phyloP scores from a whole-genome alignment of 495 filamentous ascomycete species.

The Acidomyces sp. region DNA sequence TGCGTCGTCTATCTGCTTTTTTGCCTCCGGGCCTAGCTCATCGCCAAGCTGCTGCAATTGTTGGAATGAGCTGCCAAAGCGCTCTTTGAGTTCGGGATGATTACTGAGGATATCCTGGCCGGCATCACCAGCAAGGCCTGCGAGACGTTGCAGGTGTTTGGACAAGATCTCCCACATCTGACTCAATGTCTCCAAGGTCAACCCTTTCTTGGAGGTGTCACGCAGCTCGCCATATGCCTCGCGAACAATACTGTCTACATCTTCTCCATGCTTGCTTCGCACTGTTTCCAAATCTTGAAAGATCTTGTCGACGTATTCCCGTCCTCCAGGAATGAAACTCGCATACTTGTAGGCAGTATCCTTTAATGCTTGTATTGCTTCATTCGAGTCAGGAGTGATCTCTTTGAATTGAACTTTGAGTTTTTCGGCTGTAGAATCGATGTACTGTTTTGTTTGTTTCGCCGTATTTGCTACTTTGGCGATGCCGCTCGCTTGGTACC shows the following conservation, averaged over 20 bases:
- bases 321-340: slow-evolving; percentile 52
- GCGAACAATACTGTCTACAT: slow-evolving; percentile 47
- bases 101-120: slow-evolving; percentile 47
- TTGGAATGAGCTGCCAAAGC: slow-evolving; percentile 47
- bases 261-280: slow-evolving; percentile 42
- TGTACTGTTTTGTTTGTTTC: slow-evolving; percentile 39
- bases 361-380: slow-evolving; percentile 44
- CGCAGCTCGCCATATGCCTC: slow-evolving; percentile 48
- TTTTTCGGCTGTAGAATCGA: slow-evolving; percentile 35
- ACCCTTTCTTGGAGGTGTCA: slow-evolving; percentile 36
- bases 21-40: slow-evolving; percentile 51
- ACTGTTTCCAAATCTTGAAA: slow-evolving; percentile 53
- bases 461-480: slow-evolving; percentile 39
- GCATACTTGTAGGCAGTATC: slow-evolving; percentile 47
- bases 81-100: slow-evolving; percentile 53
- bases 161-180: slow-evolving; percentile 41
- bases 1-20: slow-evolving; percentile 54
- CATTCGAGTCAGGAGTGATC: slow-evolving; percentile 43
- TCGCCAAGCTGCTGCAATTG: slow-evolving; percentile 52
- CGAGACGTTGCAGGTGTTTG: slow-evolving; percentile 38
- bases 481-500: slow-evolving; percentile 47
- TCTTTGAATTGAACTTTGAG: slow-evolving; percentile 34
- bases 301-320: slow-evolving; percentile 42
- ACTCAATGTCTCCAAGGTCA: slow-evolving; percentile 39
- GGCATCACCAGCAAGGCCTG: slow-evolving; percentile 42